These are phyloP conservation scores for Knoxdaviesia proteae DNA, from an alignment of 2,329 filamentous ascomycete species.

Conservation along the genomic window DNA sequence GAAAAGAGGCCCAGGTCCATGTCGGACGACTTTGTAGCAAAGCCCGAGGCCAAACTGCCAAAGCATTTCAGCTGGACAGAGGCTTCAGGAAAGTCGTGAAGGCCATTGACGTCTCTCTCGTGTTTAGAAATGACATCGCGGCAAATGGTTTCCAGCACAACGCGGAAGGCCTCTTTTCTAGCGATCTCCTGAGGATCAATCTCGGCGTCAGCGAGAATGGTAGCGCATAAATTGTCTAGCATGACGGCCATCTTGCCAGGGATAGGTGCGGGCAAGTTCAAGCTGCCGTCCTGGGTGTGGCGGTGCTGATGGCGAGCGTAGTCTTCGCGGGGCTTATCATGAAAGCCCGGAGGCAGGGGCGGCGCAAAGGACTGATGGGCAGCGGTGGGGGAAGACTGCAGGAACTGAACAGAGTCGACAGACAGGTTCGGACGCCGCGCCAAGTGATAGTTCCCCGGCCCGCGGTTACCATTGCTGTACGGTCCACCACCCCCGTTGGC, in stretches of 20 bases:
- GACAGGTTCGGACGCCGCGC: no score
- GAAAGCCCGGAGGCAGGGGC: no score
- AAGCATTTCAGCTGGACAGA: slow-evolving; percentile 57
- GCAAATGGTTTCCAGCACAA: slow-evolving; percentile 42
- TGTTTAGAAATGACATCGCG: slow-evolving; percentile 32
- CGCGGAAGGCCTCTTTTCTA: slow-evolving; percentile 52
- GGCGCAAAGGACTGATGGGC: no score
- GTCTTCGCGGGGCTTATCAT: no score
- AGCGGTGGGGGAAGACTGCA: no score
- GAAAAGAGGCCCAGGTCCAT: slow-evolving; percentile 73
- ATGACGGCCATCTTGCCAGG: slow-evolving; percentile 11
- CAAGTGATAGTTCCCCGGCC: no score
- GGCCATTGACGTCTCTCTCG: slow-evolving; percentile 21
- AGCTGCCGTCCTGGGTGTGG: no score
- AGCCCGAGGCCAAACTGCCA: slow-evolving; percentile 66
- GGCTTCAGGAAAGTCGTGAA: slow-evolving; percentile 24
- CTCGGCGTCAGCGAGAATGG: slow-evolving; percentile 34
- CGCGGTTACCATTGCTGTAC: no score
- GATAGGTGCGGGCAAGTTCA: not conserved
- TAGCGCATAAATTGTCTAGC: slow-evolving; percentile 24
- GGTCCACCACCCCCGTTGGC: no score
- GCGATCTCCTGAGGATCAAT: slow-evolving; percentile 42
- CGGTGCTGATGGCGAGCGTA: no score
- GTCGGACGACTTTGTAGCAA: slow-evolving; percentile 72
- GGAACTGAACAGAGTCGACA: no score